phyloP scores from a whole-genome alignment of 495 filamentous ascomycete genomes.

The Amphirosellinia nigrospora region DNA sequence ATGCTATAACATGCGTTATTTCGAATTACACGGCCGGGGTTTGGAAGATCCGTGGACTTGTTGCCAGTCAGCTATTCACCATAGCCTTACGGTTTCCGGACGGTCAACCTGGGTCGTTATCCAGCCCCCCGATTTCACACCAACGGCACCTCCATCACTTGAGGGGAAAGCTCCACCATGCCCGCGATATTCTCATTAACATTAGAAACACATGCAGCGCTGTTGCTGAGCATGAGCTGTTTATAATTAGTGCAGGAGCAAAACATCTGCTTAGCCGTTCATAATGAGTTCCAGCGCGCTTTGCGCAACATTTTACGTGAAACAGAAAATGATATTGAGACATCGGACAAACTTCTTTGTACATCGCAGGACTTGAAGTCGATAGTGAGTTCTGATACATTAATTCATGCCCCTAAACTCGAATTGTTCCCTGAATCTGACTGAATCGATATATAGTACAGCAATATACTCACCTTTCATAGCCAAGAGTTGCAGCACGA shows the following conservation, averaged over 20 bases:
- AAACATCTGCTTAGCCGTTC: neutral
- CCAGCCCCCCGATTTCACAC: conserved; percentile 12
- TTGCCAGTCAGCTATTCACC: conserved; percentile 37
- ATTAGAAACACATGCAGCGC: neutral
- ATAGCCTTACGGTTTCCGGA: conserved; percentile 23
- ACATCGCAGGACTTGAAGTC: neutral
- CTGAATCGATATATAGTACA: neutral
- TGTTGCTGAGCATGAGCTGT: neutral
- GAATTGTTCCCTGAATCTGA: no score
- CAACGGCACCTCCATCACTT: neutral
- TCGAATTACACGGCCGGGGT: conserved; percentile 32
- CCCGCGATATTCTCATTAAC: neutral
- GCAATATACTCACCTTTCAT: neutral
- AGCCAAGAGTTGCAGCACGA: conserved; percentile 2
- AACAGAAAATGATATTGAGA: neutral
- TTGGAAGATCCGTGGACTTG: conserved; percentile 40
- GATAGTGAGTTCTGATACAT: neutral
- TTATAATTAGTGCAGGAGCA: neutral
- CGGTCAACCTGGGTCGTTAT: neutral
- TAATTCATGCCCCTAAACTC: neutral
- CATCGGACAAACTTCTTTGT: neutral
- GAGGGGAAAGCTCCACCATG: neutral
- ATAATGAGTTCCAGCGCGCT: neutral
- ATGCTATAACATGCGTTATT: conserved; percentile 39
- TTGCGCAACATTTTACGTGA: neutral